Evolutionary conservation across 2,329 filamentous ascomycete genomes (phyloP).

Genomic region (Fusarium sp.): DNA sequence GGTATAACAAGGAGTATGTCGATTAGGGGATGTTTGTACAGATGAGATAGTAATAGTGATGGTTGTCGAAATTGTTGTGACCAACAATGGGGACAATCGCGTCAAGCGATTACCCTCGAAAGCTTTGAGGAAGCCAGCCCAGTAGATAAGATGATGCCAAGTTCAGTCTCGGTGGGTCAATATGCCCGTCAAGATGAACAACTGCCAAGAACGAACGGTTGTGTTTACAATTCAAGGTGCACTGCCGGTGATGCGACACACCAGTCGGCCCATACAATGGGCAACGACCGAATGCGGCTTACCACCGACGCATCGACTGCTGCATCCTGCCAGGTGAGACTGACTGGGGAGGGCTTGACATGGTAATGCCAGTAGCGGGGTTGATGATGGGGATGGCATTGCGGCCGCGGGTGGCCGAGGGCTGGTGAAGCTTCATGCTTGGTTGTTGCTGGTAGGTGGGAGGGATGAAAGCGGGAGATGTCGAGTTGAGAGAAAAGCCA

Average conservation of each 20-base stretch:
- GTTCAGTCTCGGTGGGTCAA: conserved; percentile 51
- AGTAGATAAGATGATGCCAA: conserved; percentile 58
- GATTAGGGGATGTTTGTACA: conserved; percentile 65
- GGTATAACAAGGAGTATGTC: conserved; percentile 56
- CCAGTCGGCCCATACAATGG: conserved; percentile 51
- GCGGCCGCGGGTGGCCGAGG: conserved; percentile 86
- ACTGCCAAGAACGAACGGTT: conserved; percentile 58
- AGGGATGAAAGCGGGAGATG: conserved; percentile 74
- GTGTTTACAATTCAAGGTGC: conserved; percentile 53
- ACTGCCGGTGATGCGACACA: conserved; percentile 53
- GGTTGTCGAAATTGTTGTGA: conserved; percentile 45
- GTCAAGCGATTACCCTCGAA: conserved; percentile 45
- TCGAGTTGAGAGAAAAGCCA: conserved; percentile 78
- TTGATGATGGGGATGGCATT: conserved; percentile 99
- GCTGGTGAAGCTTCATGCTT: conserved; percentile 88
- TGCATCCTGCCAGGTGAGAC: conserved; percentile 73
- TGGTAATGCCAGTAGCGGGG: conserved; percentile 87
- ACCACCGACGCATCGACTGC: conserved; percentile 68
- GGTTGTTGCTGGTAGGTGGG: conserved; percentile 74
- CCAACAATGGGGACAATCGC: conserved; percentile 48
- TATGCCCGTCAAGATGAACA: conserved; percentile 66
- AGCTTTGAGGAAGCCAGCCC: conserved; percentile 56
- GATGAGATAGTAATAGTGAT: conserved; percentile 49
- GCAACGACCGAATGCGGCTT: conserved; percentile 49
- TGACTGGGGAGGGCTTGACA: conserved; percentile 87